Evolutionary conservation across 176 grass and related monocot species (phyloP).

Genomic region (Zoysia pacifica): DNA sequence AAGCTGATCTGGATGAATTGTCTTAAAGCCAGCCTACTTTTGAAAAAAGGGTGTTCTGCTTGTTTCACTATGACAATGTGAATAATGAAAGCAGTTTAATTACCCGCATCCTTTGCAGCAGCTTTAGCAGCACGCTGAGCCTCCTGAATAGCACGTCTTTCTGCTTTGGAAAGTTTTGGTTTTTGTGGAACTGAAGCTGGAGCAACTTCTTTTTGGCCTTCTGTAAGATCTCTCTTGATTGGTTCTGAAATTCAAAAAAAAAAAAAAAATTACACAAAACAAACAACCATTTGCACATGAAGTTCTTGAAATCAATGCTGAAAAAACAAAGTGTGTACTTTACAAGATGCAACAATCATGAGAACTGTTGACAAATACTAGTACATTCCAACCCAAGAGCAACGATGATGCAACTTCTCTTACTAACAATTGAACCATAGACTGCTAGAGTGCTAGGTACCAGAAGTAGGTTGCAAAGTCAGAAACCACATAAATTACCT

Average conservation of each 20-base stretch:
- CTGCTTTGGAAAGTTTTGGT: slow-evolving; percentile 63
- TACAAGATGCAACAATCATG: background rate
- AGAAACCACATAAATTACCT: background rate
- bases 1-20: background rate
- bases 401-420: no score
- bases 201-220: slow-evolving; percentile 21
- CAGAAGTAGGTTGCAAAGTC: background rate
- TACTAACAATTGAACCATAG: background rate
- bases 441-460: no score
- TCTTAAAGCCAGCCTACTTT: slow-evolving; percentile 13
- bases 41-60: slow-evolving; percentile 21
- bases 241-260: slow-evolving; percentile 57
- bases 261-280: background rate
- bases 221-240: slow-evolving; percentile 46
- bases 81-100: slow-evolving; percentile 5
- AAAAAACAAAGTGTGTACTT: background rate
- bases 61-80: slow-evolving; percentile 31
- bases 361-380: background rate
- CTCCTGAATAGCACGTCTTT: slow-evolving; percentile 55
- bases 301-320: slow-evolving; percentile 3
- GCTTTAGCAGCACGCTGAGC: slow-evolving; percentile 59
- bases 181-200: slow-evolving; percentile 48
- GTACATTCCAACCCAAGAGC: no score
- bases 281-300: background rate
- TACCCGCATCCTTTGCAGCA: slow-evolving; percentile 61